Evolutionary conservation across 352 stramenopile species (phyloP).

Genomic region (Phytophthora pini): DNA sequence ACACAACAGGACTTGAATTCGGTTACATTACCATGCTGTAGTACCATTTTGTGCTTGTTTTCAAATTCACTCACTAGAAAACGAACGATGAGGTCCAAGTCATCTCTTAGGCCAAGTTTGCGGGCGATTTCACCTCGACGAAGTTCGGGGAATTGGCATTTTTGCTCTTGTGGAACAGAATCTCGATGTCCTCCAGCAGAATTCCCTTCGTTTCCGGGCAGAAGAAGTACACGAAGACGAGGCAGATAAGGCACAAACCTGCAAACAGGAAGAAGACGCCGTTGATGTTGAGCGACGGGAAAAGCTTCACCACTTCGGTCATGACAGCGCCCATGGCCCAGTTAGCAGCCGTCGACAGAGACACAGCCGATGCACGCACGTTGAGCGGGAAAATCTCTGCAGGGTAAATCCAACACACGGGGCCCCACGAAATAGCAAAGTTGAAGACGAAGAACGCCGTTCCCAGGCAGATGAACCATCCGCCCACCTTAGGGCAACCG

Average conservation of each 20-base stretch:
- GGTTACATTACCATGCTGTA: slow-evolving; percentile 1
- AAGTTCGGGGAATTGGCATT: slow-evolving; percentile 31
- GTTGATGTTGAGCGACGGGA: slow-evolving; percentile 47
- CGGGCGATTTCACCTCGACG: slow-evolving; percentile 37
- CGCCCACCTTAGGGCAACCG: slow-evolving; percentile 37
- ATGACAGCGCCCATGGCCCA: slow-evolving; percentile 55
- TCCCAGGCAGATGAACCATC: slow-evolving; percentile 47
- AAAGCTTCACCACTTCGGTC: slow-evolving; percentile 40
- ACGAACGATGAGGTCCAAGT: not conserved
- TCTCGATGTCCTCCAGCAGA: slow-evolving; percentile 54
- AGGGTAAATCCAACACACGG: slow-evolving; percentile 61
- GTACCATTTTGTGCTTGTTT: not conserved
- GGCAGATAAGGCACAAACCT: slow-evolving; percentile 46
- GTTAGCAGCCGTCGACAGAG: slow-evolving; percentile 38
- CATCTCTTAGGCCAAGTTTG: slow-evolving; percentile 16
- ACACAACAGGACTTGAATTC: not conserved
- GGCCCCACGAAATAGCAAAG: slow-evolving; percentile 44
- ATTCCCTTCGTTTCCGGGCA: slow-evolving; percentile 53
- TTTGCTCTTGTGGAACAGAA: slow-evolving; percentile 43
- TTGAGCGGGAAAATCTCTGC: slow-evolving; percentile 61
- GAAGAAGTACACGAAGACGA: slow-evolving; percentile 51
- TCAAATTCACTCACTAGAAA: not conserved
- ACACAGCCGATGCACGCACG: slow-evolving; percentile 32
- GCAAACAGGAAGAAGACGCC: slow-evolving; percentile 64
- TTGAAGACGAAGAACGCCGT: slow-evolving; percentile 45